Percentiles rank a stretch among this genome's conserved stretches.
Conservation (phyloP, 1,139 yeast species). For the Diutina siamensis region DNA sequence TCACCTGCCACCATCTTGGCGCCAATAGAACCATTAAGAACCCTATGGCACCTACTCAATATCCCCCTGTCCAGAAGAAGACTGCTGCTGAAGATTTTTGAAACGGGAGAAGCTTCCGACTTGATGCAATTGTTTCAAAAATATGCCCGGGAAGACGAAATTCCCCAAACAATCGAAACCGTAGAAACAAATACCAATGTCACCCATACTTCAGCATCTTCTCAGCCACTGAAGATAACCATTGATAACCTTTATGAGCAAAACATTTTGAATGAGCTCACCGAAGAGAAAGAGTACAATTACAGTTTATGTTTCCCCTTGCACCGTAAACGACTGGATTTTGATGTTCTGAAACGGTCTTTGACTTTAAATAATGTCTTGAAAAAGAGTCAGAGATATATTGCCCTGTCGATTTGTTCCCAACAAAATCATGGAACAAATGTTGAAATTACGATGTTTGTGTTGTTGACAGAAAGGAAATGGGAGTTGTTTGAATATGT, state of each 20-base stretch:
- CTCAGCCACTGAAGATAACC: conserved; percentile 6
- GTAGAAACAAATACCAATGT: not conserved
- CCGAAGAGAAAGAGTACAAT: conserved; percentile 45
- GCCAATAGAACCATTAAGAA: conserved; percentile 41
- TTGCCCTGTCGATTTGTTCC: conserved; percentile 53
- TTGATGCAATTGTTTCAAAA: conserved; percentile 28
- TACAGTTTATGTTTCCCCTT: conserved; percentile 78
- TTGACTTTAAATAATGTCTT: conserved; percentile 46
- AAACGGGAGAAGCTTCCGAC: conserved; percentile 21
- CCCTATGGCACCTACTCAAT: conserved; percentile 28
- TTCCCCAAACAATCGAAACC: not conserved
- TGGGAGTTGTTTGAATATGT: conserved; percentile 62
- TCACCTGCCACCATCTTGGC: conserved; percentile 23
- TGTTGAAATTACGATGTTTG: conserved; percentile 49
- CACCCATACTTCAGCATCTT: not conserved
- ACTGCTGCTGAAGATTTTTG: conserved; percentile 5
- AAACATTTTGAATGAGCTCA: conserved; percentile 12
- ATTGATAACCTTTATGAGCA: conserved; percentile 3
- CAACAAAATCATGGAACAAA: conserved; percentile 18
- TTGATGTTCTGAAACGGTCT: conserved; percentile 10
- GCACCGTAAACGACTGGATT: conserved; percentile 56
- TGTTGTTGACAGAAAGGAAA: conserved; percentile 49
- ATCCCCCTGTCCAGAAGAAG: conserved; percentile 7
- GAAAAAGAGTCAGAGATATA: conserved; percentile 32
- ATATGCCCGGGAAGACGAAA: conserved; percentile 23